Evolutionary conservation across 306 rosid species (phyloP).

Genomic region (Comarum palustre): DNA sequence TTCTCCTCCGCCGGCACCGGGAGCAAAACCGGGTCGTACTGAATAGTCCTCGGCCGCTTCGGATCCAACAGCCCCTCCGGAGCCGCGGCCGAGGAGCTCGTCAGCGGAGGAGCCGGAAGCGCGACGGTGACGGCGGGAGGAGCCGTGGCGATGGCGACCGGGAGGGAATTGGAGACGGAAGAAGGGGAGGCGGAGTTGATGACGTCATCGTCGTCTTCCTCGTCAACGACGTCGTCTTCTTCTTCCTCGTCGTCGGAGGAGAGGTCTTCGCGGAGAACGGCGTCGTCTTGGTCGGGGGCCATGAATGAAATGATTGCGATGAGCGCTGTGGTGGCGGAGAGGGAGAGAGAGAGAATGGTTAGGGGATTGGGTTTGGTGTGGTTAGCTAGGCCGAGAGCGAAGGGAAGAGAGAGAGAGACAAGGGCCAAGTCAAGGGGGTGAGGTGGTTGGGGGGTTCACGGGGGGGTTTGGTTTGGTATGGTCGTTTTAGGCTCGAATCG

Average conservation of each 20-base stretch:
- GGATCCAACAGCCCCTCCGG: constrained; percentile 9
- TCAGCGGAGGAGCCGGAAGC: constrained; percentile 20
- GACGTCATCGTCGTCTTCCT: constrained; percentile 27
- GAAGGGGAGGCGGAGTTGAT: constrained; percentile 33
- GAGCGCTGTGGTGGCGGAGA: not conserved
- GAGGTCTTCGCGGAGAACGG: constrained; percentile 58
- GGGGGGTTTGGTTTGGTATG: not conserved
- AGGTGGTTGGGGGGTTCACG: constrained; percentile 25
- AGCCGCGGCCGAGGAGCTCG: not conserved
- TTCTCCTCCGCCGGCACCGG: constrained; percentile 36
- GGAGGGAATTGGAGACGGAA: constrained; percentile 24
- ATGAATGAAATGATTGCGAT: constrained; percentile 9
- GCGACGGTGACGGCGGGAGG: constrained; percentile 31
- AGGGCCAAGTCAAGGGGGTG: not conserved
- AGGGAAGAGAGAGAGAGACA: not conserved
- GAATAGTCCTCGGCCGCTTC: constrained; percentile 23
- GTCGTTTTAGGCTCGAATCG: not conserved
- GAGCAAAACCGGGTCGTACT: constrained; percentile 13
- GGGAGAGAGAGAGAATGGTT: not conserved
- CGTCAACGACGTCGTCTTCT: constrained; percentile 27
- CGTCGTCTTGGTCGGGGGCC: constrained; percentile 63
- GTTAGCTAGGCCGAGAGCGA: constrained; percentile 17
- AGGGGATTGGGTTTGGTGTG: not conserved
- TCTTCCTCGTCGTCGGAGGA: constrained; percentile 41
- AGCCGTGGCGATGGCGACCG: constrained; percentile 27